Evolutionary conservation across 108 stramenopile species (phyloP), one percentile per base, ranked within the genome.

Genomic region (Nannochloropsis salina): DNA sequence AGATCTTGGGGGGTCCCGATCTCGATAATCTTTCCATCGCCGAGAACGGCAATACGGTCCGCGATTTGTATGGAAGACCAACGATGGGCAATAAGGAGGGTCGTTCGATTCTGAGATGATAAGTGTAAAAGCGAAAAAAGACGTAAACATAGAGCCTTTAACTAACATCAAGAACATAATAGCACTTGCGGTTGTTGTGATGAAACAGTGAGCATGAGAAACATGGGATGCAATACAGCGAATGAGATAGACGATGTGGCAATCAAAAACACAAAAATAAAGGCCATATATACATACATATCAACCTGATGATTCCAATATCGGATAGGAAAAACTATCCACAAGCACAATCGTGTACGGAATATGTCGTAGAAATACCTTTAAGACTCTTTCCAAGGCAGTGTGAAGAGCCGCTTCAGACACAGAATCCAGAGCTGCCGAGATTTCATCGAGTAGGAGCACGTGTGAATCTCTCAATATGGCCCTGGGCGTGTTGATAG

Each of bases 381-480:
- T 74, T n/a, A 74, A n/a, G 20, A 74, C 61, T n/a, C 81, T 11
- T 40, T 31, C 22, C 31, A 81, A 40, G 40, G 81, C 81, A 3
- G 40, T 12, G 11, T 81, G 81, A 79, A 91, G 92, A 44, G 87
- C 85, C 8, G 83, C 84, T 44, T 93, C 93, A 47, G 84, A 88
- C 83, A 96, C 93, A 15, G 92, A 90, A 86, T 97, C 97, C n/a
- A 97, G 88, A 6, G 95, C 95, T 44, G 90, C 91, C 41, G 94
- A 95, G 42, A 94, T 95, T 89, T 97, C 96, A 89, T 97, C 97
- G 2, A 98, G 92, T 1, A 98, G 85, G 6, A 98, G 86, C 42
- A 97, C 91, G 47, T 87, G 21, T 9, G 80, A 42, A 3, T 80
- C 80, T 2, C 81, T 42, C 20, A 88, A 21, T 9, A 85, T 43